Conservation (phyloP, 2,329 filamentous ascomycete species). For the Chaetothyriales sp. region DNA sequence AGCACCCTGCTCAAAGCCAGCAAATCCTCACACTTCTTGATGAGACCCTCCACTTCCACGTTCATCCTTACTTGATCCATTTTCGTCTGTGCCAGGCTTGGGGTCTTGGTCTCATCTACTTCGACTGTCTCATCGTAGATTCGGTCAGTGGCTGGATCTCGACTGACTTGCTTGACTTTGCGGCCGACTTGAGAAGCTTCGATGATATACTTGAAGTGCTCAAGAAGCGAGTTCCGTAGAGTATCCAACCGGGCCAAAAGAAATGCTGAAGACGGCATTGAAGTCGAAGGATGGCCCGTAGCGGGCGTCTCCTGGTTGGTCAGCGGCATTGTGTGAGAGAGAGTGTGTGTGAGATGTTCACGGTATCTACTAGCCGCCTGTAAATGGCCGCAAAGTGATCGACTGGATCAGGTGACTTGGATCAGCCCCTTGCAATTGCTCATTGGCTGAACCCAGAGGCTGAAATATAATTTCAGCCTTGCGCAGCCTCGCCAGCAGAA, state of each 20-base stretch:
- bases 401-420: not conserved
- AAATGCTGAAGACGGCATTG: not conserved
- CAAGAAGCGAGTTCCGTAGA: not conserved
- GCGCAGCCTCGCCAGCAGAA: not conserved
- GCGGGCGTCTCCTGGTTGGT: not conserved
- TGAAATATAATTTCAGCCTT: not conserved
- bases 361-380: too few relatives aligned
- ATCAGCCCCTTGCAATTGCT: not conserved
- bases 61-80: not conserved
- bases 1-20: conserved; percentile 45
- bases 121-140: not conserved
- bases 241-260: not conserved
- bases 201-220: not conserved
- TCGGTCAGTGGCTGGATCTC: not conserved
- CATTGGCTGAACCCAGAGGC: not conserved
- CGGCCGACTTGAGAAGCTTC: not conserved
- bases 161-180: not conserved
- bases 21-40: conserved; percentile 36
- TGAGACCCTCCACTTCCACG: not conserved
- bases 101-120: not conserved
- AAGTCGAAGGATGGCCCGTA: not conserved
- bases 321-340: not conserved
- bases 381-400: not conserved
- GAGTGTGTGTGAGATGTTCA: too few relatives aligned
- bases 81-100: not conserved